Conservation (phyloP, 148 eudicot species). For the Agrostemma githago region DNA sequence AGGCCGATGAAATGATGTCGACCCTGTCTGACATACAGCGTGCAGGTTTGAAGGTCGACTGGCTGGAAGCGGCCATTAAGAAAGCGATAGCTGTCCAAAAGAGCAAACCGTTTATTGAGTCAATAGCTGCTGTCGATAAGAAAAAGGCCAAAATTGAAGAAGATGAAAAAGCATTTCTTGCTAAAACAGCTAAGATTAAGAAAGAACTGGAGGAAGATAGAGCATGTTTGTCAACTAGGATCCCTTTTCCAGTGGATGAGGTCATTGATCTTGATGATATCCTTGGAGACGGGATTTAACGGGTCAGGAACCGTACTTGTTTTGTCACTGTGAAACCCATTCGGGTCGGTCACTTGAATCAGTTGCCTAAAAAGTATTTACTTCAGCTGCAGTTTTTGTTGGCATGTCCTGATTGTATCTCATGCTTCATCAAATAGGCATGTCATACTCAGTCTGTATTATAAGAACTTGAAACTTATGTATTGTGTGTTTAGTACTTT, state of each 20-base stretch:
- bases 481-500: not conserved
- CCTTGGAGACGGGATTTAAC: slow-evolving; percentile 9
- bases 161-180: slow-evolving; percentile 11
- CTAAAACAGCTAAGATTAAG: slow-evolving; percentile 10
- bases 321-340: not conserved
- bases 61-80: slow-evolving; percentile 8
- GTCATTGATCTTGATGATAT: slow-evolving; percentile 14
- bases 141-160: slow-evolving; percentile 12
- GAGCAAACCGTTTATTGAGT: slow-evolving; percentile 10
- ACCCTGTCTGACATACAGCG: slow-evolving; percentile 14
- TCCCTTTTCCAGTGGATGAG: slow-evolving; percentile 1
- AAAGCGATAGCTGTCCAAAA: slow-evolving; percentile 4
- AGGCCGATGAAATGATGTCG: slow-evolving; percentile 5
- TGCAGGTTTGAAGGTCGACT: slow-evolving; percentile 18
- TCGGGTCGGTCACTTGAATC: not conserved
- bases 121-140: not conserved
- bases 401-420: slow-evolving; percentile 2
- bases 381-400: not conserved
- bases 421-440: slow-evolving; percentile 1
- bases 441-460: slow-evolving; percentile 7
- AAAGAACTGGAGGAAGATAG: slow-evolving; percentile 2
- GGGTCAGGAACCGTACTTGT: not conserved
- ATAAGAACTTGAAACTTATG: not conserved
- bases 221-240: slow-evolving; percentile 13
- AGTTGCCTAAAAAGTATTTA: not conserved